Evolutionary conservation across 257 asterid genomes (phyloP).

Genomic region (Avicennia marina): DNA sequence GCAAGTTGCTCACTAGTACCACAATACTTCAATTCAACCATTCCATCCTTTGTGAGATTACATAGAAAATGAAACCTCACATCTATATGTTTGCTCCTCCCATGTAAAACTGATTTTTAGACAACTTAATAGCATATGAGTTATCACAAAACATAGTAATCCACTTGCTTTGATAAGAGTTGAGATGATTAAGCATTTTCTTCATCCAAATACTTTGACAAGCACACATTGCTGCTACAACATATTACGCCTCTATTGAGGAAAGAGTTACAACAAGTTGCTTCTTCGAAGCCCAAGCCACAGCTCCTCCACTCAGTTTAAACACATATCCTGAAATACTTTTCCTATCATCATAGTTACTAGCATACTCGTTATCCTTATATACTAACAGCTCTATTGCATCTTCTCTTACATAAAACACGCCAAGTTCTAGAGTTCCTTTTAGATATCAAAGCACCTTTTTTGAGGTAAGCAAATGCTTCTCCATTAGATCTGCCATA

Average conservation of each 20-base stretch:
- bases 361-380: not conserved
- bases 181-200: too few species aligned
- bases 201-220: too few species aligned
- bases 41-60: not conserved
- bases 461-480: not conserved
- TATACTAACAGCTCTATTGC: not conserved
- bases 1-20: not conserved
- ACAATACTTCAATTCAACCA: not conserved
- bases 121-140: too few species aligned
- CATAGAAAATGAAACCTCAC: not conserved
- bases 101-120: too few species aligned
- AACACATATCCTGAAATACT: too few species aligned
- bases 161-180: too few species aligned
- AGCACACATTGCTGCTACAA: too few species aligned
- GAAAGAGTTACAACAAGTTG: too few species aligned
- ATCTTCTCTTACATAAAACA: not conserved
- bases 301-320: too few species aligned
- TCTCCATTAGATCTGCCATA: not conserved
- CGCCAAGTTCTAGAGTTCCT: not conserved
- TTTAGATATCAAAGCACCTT: not conserved
- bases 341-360: not conserved
- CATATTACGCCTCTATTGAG: too few species aligned
- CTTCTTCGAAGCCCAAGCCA: too few species aligned
- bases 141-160: too few species aligned
- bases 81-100: not conserved